These are phyloP conservation scores for Fusarium chaquense DNA, from an alignment of 2,329 filamentous ascomycete genomes.

Conservation along the genomic window DNA sequence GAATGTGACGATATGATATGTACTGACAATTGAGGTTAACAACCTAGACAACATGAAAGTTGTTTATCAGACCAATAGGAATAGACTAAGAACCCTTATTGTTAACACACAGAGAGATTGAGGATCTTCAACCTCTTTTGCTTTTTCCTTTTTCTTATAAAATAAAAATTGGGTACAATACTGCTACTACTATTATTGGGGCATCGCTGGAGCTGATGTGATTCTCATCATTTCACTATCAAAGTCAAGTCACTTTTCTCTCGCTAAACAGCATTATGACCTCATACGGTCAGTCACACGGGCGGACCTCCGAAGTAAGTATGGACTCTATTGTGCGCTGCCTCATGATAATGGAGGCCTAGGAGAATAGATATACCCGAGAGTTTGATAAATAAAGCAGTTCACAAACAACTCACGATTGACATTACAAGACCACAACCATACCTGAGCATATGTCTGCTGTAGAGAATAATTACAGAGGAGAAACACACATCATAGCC, in stretches of 20 bases:
- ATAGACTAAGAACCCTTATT: neutral
- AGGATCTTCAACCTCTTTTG: neutral
- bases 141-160: neutral
- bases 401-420: neutral
- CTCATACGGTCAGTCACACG: slow-evolving; percentile 32
- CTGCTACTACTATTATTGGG: neutral
- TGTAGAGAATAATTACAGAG: neutral
- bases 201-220: slow-evolving; percentile 29
- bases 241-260: slow-evolving; percentile 1
- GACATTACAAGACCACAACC: neutral
- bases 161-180: slow-evolving; percentile 12
- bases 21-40: neutral
- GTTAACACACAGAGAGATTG: neutral
- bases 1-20: slow-evolving; percentile 1
- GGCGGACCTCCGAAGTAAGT: neutral
- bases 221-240: slow-evolving; percentile 26
- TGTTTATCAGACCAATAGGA: neutral
- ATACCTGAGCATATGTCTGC: neutral
- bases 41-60: neutral
- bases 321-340: neutral
- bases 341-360: neutral
- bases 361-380: neutral
- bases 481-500: neutral
- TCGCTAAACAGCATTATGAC: slow-evolving; percentile 39
- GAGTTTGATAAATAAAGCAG: slow-evolving; percentile 12